These are phyloP conservation scores for Cymbopogon flexuosus DNA, from an alignment of 202 grass and related monocot species.

Conservation along the genomic window DNA sequence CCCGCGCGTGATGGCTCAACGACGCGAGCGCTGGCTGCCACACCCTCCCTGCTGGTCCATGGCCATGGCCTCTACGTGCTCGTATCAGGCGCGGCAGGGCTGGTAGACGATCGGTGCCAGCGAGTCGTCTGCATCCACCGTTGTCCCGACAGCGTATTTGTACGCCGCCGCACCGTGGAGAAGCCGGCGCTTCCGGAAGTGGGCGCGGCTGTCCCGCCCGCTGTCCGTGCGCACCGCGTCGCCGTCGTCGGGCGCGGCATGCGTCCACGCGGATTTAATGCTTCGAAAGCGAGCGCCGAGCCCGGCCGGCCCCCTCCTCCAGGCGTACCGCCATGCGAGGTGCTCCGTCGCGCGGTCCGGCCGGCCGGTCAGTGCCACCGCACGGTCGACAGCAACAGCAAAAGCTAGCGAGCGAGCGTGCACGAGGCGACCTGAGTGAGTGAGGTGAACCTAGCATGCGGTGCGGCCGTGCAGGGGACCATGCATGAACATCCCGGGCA, in stretches of 20 bases:
- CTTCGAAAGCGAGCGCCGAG: conserved; percentile 30
- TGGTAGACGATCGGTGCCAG: neutral
- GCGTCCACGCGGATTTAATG: conserved; percentile 30
- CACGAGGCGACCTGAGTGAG: neutral
- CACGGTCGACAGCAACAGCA: neutral
- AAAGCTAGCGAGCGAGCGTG: neutral
- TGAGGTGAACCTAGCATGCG: neutral
- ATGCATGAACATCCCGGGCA: neutral
- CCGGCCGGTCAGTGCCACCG: neutral
- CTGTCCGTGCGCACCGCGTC: conserved; percentile 27
- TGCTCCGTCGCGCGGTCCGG: conserved; percentile 29
- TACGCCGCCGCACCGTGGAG: neutral
- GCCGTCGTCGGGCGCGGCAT: conserved; percentile 29
- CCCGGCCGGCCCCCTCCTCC: neutral
- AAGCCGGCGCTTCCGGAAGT: conserved; percentile 3
- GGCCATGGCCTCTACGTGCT: neutral
- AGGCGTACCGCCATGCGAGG: conserved; percentile 18
- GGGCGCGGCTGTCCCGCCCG: neutral
- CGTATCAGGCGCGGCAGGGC: neutral
- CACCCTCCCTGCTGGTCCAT: neutral
- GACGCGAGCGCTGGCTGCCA: neutral
- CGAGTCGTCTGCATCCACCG: neutral
- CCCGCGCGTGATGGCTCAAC: conserved; percentile 13
- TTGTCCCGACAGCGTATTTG: conserved; percentile 15
- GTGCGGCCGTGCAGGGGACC: neutral